These are phyloP conservation scores for Pseudogymnoascus sp. DNA, from an alignment of 2,329 filamentous ascomycete species.

Conservation along the genomic window DNA sequence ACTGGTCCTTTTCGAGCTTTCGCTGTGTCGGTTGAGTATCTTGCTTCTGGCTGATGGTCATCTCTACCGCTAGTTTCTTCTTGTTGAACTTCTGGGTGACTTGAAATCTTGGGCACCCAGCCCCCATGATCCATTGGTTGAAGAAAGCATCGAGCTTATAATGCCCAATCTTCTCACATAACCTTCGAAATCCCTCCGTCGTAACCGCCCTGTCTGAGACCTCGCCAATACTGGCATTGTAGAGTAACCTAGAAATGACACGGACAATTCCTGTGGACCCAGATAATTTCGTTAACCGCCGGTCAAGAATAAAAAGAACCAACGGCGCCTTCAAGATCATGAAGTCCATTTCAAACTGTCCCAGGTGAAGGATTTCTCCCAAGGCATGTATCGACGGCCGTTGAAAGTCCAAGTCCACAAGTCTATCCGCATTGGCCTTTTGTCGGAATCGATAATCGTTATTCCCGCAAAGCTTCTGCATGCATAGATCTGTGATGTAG, in stretches of 20 bases:
- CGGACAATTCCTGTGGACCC: constrained; percentile 76
- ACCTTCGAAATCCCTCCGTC: constrained; percentile 68
- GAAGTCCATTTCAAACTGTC: constrained; percentile 81
- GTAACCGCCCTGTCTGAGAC: constrained; percentile 62
- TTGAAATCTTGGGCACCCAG: constrained; percentile 81
- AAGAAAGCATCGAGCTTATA: constrained; percentile 86
- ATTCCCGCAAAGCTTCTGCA: constrained; percentile 83
- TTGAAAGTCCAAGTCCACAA: constrained; percentile 74
- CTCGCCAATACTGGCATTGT: constrained; percentile 77
- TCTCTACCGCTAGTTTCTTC: constrained; percentile 90
- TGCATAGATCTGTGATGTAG: constrained; percentile 91
- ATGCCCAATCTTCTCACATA: constrained; percentile 83
- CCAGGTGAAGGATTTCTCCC: constrained; percentile 69
- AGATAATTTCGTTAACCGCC: constrained; percentile 79
- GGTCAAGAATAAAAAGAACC: constrained; percentile 89
- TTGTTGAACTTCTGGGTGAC: constrained; percentile 93
- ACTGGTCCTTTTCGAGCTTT: constrained; percentile 61
- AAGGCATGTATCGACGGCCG: constrained; percentile 77
- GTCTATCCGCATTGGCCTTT: constrained; percentile 73
- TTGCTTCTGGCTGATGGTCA: constrained; percentile 73
- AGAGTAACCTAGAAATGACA: constrained; percentile 77
- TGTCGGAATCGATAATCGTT: constrained; percentile 91
- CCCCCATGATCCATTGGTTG: constrained; percentile 82
- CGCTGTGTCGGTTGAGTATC: constrained; percentile 42
- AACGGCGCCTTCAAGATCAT: constrained; percentile 84